phyloP scores from a whole-genome alignment of 306 rosid genomes.

The Cercis canadensis region DNA sequence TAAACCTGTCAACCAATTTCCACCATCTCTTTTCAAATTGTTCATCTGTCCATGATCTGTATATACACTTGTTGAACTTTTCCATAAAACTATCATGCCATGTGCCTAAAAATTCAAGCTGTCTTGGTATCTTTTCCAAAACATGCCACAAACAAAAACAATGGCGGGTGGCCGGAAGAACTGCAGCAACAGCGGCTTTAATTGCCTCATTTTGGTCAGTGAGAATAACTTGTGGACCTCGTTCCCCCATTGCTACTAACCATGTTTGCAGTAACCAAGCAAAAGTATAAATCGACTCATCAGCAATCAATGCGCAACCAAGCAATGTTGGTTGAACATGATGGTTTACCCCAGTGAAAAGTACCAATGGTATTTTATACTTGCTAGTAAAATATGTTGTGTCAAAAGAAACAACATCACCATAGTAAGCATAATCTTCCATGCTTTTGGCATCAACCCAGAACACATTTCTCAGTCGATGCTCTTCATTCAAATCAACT shows the following conservation, averaged over 20 bases:
- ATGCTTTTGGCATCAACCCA: constrained; percentile 73
- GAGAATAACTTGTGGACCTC: constrained; percentile 61
- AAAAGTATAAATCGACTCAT: constrained; percentile 53
- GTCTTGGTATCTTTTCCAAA: constrained; percentile 65
- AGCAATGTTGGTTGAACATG: constrained; percentile 61
- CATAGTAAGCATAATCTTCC: constrained; percentile 57
- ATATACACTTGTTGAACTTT: constrained; percentile 54
- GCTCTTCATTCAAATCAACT: constrained; percentile 69
- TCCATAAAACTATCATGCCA: constrained; percentile 55
- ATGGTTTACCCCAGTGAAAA: constrained; percentile 64
- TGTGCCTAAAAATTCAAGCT: constrained; percentile 52
- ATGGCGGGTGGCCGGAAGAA: constrained; percentile 63
- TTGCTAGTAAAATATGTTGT: constrained; percentile 61
- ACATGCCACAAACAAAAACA: constrained; percentile 68
- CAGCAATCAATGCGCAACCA: constrained; percentile 69
- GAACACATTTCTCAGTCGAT: constrained; percentile 63
- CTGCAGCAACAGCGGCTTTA: constrained; percentile 57
- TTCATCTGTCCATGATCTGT: constrained; percentile 60
- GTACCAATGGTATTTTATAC: constrained; percentile 63
- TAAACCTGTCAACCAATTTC: constrained; percentile 57
- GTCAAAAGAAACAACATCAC: constrained; percentile 68
- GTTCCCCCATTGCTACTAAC: constrained; percentile 62
- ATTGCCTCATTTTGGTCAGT: constrained; percentile 62
- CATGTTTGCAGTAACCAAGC: constrained; percentile 70
- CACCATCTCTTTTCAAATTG: constrained; percentile 68